Base-by-base conservation (phyloP, 2,329 filamentous ascomycete species). In the Aspergillus fischeri region DNA sequence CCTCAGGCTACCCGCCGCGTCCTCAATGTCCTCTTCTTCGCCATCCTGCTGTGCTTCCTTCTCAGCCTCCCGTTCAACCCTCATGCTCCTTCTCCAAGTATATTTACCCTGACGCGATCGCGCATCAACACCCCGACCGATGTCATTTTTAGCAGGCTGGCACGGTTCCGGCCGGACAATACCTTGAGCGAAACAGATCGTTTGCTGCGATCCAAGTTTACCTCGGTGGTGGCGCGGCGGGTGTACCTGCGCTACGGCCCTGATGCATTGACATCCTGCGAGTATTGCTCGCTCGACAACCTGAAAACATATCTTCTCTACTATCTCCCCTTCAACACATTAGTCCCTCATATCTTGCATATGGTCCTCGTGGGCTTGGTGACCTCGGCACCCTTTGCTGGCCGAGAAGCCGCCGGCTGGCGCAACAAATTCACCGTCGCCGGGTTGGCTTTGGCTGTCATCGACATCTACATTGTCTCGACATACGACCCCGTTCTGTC, bases 161-260 rank as follows among this genome's bases (percentile, higher is more conserved):
- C 79, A 1, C 67, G 72, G 4, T 56, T 70, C 41, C 75, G 76
- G 17, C 75, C 76, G 0, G 64, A 70, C 6, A 73, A 73, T 20
- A 63, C 69, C 17, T 73, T 83, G 54, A 81, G 77, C 2, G 63
- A 67, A 0, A 70, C 72, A 11, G 92, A 97, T 75, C 79, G 84
- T 52, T 75, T 81, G 25, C 81, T 97, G 9, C 83, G 86, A 53
- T 75, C 78, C 27, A 87, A 87, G 65, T 86, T 97, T 69, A 82
- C 85, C 63, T 87, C 83, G 59, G 77, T 87, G 54, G 86, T 91
- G 63, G 88, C 88, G 50, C 83, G 90, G 54, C 82, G 94, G 58
- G 80, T 96, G 7, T 97, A 97, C 76, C 81, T 95, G 53, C 86
- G 89, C 58, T 95, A 86, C 74, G 94, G 94, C 2, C 90, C 92